Conservation (phyloP, 2,329 filamentous ascomycete species). For the Fusarium nisikadoi region DNA sequence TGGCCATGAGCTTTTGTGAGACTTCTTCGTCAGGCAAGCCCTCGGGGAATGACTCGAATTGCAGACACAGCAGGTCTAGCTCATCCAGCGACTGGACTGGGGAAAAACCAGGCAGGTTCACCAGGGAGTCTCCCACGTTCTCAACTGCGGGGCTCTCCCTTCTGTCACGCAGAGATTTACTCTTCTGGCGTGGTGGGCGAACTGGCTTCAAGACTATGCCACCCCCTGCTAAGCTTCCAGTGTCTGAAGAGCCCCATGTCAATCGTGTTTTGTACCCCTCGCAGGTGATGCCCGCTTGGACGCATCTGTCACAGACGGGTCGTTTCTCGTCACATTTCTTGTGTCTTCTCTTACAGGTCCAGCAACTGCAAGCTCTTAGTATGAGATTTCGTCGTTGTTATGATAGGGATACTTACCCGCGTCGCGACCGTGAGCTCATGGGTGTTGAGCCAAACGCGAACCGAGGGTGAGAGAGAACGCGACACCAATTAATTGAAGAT, state of each 20-base stretch:
- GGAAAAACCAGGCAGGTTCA: not conserved
- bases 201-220: constrained; percentile 20
- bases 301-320: constrained; percentile 18
- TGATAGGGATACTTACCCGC: not conserved
- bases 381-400: not conserved
- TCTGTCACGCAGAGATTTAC: not conserved
- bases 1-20: not conserved
- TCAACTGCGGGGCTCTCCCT: not conserved
- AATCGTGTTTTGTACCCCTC: constrained; percentile 27
- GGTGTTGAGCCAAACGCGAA: not conserved
- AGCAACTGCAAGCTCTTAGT: constrained; percentile 12
- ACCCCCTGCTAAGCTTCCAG: not conserved
- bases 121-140: not conserved
- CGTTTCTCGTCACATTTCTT: constrained; percentile 29
- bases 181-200: not conserved
- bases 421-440: not conserved
- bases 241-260: constrained; percentile 17
- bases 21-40: not conserved
- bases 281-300: constrained; percentile 15
- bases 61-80: not conserved
- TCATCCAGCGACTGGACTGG: not conserved
- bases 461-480: no score
- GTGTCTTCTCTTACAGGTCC: constrained; percentile 27
- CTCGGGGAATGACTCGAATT: not conserved
- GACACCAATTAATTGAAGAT: no score